Evolutionary conservation across 176 grass and related monocot genomes (phyloP).

Genomic region (Musa itinerans): DNA sequence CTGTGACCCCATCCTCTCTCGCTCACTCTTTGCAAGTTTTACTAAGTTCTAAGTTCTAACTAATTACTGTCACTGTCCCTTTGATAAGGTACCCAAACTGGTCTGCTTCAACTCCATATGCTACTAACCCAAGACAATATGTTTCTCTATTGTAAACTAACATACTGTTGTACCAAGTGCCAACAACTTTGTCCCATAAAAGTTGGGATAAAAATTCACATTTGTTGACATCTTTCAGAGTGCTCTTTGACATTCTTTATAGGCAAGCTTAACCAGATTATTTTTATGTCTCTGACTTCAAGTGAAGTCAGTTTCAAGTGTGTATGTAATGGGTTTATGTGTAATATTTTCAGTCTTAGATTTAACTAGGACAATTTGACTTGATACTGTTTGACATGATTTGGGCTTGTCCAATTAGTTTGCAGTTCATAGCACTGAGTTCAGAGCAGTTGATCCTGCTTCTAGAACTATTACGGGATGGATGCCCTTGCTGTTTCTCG

Average conservation of each 20-base stretch:
- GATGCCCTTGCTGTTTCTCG: background rate
- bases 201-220: background rate
- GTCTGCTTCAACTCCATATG: background rate
- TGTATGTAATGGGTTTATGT: background rate
- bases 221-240: background rate
- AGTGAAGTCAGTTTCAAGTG: background rate
- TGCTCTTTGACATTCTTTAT: background rate
- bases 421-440: background rate
- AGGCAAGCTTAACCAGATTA: background rate
- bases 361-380: background rate
- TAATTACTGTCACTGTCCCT: background rate
- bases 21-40: too few relatives aligned
- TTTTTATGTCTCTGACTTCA: background rate
- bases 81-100: background rate
- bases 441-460: background rate
- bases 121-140: background rate
- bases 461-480: background rate
- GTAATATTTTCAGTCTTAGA: background rate
- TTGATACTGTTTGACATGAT: background rate
- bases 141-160: background rate
- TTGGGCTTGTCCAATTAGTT: background rate
- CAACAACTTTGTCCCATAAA: background rate
- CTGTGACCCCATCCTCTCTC: too few relatives aligned
- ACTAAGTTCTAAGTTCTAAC: too few relatives aligned
- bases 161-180: background rate